Evolutionary conservation across 805 yeast genomes (phyloP), one percentile per base, ranked within the genome.

Genomic region (Barnettozyma sp.): DNA sequence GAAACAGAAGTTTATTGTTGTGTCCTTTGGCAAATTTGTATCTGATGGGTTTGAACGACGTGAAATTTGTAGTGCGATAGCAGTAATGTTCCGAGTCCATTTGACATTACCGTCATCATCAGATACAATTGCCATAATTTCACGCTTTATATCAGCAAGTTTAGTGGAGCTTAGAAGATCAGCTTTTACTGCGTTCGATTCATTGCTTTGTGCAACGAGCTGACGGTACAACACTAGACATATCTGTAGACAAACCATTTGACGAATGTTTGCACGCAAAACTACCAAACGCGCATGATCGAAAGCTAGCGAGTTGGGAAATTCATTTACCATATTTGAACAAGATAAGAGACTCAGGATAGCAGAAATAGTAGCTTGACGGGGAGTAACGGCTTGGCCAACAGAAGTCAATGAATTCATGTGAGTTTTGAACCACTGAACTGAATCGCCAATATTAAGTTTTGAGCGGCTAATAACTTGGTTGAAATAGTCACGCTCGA

Each of bases 41-140:
- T 59, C 28, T 48, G 56, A 22, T 48, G 55, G 41, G 29, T 55
- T 29, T 10, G 44, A 32, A 34, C 59, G 62, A 46, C 72, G 71
- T 22, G 72, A 71, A 33, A 82, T 52, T 53, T 81, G 94, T 41
- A 85, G 66, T 5, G 90, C 73, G 43, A 86, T 73, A 12, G 82
- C 67, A 44, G 76, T 71, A 18, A 84, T 73, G 56, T 85, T 85
- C 52, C 84, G 73, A 1, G 95, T 85, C 95, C 95, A 85, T 62
- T 87, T 84, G 40, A 84, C 76, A 55, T 82, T 83, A 2, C 94
- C 95, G 49, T 79, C 82, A 40, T 82, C 85, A 58, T 85, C 94
- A 22, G 86, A 75, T 13, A 85, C 85, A 30, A 85, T 81, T 22
- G 88, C 81, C 36, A 82, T 61, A 27, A 86, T 73, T 49, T 84